Conservation (phyloP, 2,329 filamentous ascomycete species). For the Albophoma yamanashiensis region DNA sequence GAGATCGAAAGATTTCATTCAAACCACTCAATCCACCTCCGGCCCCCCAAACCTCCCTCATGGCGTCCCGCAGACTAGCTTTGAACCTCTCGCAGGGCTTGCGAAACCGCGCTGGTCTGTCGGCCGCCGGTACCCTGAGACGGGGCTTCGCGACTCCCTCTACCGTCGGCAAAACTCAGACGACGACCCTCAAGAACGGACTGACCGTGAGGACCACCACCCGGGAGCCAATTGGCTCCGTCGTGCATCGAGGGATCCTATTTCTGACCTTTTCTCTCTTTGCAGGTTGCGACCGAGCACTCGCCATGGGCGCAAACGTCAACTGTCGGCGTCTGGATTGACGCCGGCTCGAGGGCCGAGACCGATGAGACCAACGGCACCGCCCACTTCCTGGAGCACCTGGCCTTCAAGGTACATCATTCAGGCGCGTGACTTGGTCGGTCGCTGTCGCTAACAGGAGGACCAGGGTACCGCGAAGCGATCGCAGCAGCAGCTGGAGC, state of each 20-base stretch:
- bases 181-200: conserved; percentile 93
- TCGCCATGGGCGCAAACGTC: conserved; percentile 97
- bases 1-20: conserved; percentile 36
- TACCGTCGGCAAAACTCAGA: conserved; percentile 74
- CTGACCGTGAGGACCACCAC: conserved; percentile 61
- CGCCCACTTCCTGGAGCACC: conserved; percentile 98
- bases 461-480: conserved; percentile 79
- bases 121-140: conserved; percentile 64
- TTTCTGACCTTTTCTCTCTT: conserved; percentile 13
- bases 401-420: conserved; percentile 87
- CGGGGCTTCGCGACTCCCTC: conserved; percentile 88
- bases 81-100: conserved; percentile 86
- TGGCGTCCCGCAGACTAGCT: conserved; percentile 97
- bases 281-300: conserved; percentile 91
- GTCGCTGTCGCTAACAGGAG: neutral
- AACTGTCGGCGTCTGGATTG: conserved; percentile 98
- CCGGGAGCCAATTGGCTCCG: conserved; percentile 26
- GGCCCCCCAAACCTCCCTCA: conserved; percentile 46
- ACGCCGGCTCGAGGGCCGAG: conserved; percentile 95
- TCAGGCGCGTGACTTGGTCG: neutral
- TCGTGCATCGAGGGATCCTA: conserved; percentile 7
- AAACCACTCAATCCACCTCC: conserved; percentile 44
- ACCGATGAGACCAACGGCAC: conserved; percentile 98
- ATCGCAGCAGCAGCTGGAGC: conserved; percentile 93
- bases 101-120: conserved; percentile 77